These are phyloP conservation scores for Penicillium sp. DNA, from an alignment of 2,329 filamentous ascomycete species.

Conservation along the genomic window DNA sequence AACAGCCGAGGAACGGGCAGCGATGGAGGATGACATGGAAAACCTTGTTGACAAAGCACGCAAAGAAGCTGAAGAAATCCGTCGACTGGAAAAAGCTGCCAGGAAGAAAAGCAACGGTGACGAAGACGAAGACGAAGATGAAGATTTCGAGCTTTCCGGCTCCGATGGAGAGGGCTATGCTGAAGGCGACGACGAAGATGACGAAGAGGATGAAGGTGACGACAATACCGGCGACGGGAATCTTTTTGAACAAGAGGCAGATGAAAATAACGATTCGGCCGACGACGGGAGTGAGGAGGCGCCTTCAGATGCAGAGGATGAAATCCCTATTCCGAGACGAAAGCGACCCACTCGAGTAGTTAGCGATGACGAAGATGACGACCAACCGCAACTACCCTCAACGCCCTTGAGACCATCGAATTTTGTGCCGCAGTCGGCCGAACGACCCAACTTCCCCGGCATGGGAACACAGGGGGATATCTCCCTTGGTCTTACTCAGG, in stretches of 20 bases:
- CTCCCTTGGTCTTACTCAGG: conserved; percentile 75
- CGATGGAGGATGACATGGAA: conserved; percentile 78
- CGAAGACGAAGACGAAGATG: conserved; percentile 55
- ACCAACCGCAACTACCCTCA: conserved; percentile 38
- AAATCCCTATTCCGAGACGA: conserved; percentile 50
- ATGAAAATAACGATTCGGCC: conserved; percentile 46
- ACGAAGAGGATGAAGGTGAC: conserved; percentile 27
- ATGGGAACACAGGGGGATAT: conserved; percentile 52
- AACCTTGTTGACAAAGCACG: conserved; percentile 83
- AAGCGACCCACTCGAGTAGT: conserved; percentile 58
- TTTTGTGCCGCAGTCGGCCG: conserved; percentile 30
- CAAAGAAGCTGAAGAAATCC: conserved; percentile 74
- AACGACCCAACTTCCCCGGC: conserved; percentile 64
- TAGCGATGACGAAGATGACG: conserved; percentile 65
- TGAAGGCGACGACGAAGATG: conserved; percentile 37
- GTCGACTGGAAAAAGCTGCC: conserved; percentile 70
- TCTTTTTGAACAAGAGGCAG: conserved; percentile 35
- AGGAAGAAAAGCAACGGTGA: conserved; percentile 63
- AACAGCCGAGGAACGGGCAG: conserved; percentile 81
- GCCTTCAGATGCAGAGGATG: conserved; percentile 45
- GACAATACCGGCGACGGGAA: conserved; percentile 19
- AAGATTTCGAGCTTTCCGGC: conserved; percentile 48
- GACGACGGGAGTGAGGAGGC: conserved; percentile 26
- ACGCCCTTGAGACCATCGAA: conserved; percentile 35
- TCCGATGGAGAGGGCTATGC: conserved; percentile 46